These are phyloP conservation scores for Coniochaeta ligniaria DNA, from an alignment of 2,329 filamentous ascomycete genomes.

Conservation along the genomic window DNA sequence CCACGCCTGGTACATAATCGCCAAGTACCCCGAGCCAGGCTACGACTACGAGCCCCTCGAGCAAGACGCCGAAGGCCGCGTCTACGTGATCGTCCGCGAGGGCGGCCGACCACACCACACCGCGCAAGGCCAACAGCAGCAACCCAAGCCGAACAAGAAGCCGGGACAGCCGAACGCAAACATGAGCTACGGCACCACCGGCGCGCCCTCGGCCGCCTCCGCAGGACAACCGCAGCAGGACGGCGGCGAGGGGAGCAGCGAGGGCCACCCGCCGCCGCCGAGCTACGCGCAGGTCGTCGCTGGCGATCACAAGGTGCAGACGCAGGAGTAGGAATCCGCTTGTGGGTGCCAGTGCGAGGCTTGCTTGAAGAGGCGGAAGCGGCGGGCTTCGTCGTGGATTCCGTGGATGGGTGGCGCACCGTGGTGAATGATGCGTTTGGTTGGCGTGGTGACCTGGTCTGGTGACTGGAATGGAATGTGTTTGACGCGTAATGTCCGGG, in stretches of 20 bases:
- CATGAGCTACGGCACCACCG: conserved; percentile 7
- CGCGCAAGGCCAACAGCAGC: conserved; percentile 9
- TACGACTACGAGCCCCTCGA: conserved; percentile 60
- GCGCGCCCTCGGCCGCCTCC: conserved; percentile 15
- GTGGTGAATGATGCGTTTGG: not conserved
- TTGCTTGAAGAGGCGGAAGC: not conserved
- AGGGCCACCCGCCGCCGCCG: conserved; percentile 55
- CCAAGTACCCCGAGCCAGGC: conserved; percentile 72
- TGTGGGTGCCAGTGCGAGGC: conserved; percentile 4
- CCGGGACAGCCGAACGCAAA: conserved; percentile 2
- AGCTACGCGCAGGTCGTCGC: conserved; percentile 86
- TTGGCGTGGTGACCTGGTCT: not conserved
- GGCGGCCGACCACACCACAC: conserved; percentile 20
- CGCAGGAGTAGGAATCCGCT: conserved; percentile 36
- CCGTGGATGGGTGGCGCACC: conserved; percentile 7
- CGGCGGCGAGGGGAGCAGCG: conserved; percentile 21
- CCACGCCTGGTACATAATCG: conserved; percentile 97
- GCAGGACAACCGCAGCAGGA: conserved; percentile 13
- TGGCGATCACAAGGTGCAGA: conserved; percentile 88
- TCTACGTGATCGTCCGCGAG: conserved; percentile 71
- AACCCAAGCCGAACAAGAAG: conserved; percentile 18
- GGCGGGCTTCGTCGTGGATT: conserved; percentile 10
- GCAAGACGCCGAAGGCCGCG: conserved; percentile 49
- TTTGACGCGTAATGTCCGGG: not conserved
- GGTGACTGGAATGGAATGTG: not conserved